phyloP scores from a whole-genome alignment of 805 yeast species.

The Teunomyces cretensis region DNA sequence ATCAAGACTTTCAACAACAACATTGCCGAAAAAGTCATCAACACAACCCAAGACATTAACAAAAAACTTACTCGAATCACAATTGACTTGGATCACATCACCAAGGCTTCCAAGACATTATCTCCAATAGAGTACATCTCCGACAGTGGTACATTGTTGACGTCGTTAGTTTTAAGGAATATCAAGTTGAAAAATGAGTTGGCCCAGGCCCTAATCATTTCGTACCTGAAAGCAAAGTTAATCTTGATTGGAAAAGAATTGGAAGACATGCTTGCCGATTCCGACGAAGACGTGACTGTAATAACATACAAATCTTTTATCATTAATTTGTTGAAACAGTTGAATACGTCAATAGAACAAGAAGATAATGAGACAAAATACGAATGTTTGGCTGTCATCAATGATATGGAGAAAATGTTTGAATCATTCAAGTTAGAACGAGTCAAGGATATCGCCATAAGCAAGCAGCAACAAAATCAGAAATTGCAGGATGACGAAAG shows the following conservation, averaged over 20 bases:
- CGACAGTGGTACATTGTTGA: constrained; percentile 52
- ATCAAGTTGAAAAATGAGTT: constrained; percentile 52
- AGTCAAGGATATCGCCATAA: constrained; percentile 17
- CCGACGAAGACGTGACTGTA: constrained; percentile 29
- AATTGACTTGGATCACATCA: constrained; percentile 46
- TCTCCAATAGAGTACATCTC: constrained; percentile 48
- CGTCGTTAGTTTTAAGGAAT: constrained; percentile 44
- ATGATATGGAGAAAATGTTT: constrained; percentile 74
- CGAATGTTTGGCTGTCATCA: constrained; percentile 66
- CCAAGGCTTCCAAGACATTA: constrained; percentile 40
- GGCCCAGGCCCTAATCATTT: constrained; percentile 52
- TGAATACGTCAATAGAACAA: constrained; percentile 51
- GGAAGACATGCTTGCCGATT: constrained; percentile 45
- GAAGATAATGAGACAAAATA: constrained; percentile 58
- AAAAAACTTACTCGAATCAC: constrained; percentile 40
- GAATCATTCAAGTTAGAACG: constrained; percentile 47
- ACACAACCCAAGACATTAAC: constrained; percentile 49
- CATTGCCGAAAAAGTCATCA: constrained; percentile 54
- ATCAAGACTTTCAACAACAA: constrained; percentile 47
- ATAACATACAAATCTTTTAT: constrained; percentile 58
- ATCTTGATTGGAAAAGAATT: constrained; percentile 65
- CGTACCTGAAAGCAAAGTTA: constrained; percentile 65
- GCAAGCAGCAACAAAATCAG: not conserved
- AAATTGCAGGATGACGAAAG: not conserved
- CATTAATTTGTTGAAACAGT: constrained; percentile 54